Evolutionary conservation across 1,139 yeast genomes (phyloP), one percentile per base, ranked within the genome.

Genomic region (Candida tunisiensis): DNA sequence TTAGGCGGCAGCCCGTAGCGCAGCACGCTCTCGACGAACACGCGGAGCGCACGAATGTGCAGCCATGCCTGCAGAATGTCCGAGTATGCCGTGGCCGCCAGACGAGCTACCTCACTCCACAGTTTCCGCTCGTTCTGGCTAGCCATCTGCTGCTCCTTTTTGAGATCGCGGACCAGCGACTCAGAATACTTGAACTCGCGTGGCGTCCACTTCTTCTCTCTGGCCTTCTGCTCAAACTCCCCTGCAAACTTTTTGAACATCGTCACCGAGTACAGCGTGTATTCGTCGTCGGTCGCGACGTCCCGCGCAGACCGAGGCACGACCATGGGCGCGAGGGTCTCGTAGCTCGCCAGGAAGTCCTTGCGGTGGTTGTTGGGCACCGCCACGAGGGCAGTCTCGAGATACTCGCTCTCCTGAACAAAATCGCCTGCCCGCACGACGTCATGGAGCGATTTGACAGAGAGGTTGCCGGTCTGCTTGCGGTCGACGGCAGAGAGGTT

Each of bases 1-100:
- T 77, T 77, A 22, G 98, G 95, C 21, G 98, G 98, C 36, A 88
- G 66, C 1, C 99, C 99, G 51, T 88, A 88, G 52, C 98, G 74
- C 47, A 88, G 65, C 9, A 88, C 94, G 32, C 69, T 57, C 44
- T 70, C 78, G 16, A 70, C 75, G 44, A 60, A 70, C 23, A 69
- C 57, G 25, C 74, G 60, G 28, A 70, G 49, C 5, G 69, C 65
- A 55, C 83, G 83, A 40, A 88, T 68, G 53, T 88, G 98, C 45
- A 78, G 64, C 94, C 94, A 83, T 38, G 78, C 70, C 39, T 79
- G 64, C 36, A 79, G 62, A 30, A 83, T 70, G 45, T 88, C 96
- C 14, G 79, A 65, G 51, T 77, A 88, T 17, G 96, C 93, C 19
- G 94, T 74, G 42, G 74, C 74, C 2, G 92, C 72, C 37, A 88